These are phyloP conservation scores for Syzygium jambos DNA, from an alignment of 345 rosid genomes.

Conservation along the genomic window DNA sequence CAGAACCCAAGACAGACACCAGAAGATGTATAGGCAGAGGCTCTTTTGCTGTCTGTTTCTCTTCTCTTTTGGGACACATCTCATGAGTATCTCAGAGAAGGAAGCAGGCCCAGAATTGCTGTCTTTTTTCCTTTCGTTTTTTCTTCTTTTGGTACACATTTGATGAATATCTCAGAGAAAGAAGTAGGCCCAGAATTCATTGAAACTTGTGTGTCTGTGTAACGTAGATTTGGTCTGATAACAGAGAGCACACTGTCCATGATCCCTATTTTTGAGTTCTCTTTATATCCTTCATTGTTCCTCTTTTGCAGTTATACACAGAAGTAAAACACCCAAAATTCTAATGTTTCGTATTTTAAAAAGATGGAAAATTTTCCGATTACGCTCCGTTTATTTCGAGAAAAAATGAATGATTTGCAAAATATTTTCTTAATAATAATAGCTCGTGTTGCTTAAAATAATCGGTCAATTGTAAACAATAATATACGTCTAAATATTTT, in stretches of 20 bases:
- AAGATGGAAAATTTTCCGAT: not conserved
- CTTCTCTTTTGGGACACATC: not conserved
- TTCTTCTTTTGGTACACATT: not conserved
- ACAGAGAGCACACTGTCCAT: not conserved
- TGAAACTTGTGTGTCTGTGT: too few species aligned
- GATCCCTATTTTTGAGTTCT: not conserved
- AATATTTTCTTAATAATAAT: not conserved
- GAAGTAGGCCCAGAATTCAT: not conserved
- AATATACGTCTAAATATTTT: too few species aligned
- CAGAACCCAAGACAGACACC: not conserved
- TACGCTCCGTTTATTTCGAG: fast-evolving
- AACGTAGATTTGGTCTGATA: not conserved
- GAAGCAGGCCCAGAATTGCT: not conserved
- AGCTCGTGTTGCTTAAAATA: not conserved
- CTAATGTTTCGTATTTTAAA: not conserved
- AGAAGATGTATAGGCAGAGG: not conserved
- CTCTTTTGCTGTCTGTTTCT: not conserved
- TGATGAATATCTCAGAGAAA: not conserved
- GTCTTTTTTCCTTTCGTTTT: not conserved
- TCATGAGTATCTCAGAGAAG: not conserved
- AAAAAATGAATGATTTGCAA: not conserved
- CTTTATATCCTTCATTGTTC: not conserved
- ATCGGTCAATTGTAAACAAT: too few species aligned
- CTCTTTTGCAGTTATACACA: not conserved
- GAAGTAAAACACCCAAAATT: not conserved